Evolutionary conservation across 2,329 filamentous ascomycete genomes (phyloP), one percentile per base, ranked within the genome.

Genomic region (Claviceps fusiformis): DNA sequence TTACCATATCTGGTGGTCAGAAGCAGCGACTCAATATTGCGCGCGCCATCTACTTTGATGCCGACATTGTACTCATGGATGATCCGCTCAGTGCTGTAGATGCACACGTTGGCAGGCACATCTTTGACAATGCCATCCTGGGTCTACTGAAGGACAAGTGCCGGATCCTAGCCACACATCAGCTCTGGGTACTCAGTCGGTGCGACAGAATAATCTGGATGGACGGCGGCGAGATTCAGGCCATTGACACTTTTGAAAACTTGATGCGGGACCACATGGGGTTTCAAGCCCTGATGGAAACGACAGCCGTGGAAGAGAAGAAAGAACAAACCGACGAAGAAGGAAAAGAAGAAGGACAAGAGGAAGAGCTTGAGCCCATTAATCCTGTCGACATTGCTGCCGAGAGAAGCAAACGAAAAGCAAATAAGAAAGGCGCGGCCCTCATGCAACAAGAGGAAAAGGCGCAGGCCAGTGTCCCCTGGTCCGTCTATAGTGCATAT

Each of bases 11-110:
- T 19, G 92, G 93, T 55, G 92, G 92, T 1, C 92, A 97, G 69
- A 96, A 96, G 69, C 92, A 96, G 68, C 83, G 93, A 11, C 75
- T 96, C 61, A 97, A 96, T 66, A 96, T 97, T 64, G 93, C 93
- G 19, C 81, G 93, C 51, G 82, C 83, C 57, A 85, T 86, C 60
- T 78, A 91, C 71, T 86, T 85, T 57, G 75, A 86, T 58, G 77
- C 83, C 11, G 81, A 85, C 56, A 78, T 86, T 52, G 76, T 86
- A 24, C 73, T 87, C 33, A 82, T 86, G 78, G 83, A 87, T 60
- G 83, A 87, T 59, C 82, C 83, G 1, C 71, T 87, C 1, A 84
- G 80, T 50, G 83, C 83, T 2, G 83, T 87, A 3, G 83, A 87
- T 62, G 82, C 83, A 24, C 83, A 86, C 58, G 83, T 86, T 44